Percentiles rank a stretch among this genome's conserved stretches.
phyloP scores from a whole-genome alignment of 208 protist species.

The Leishmania arabica region DNA sequence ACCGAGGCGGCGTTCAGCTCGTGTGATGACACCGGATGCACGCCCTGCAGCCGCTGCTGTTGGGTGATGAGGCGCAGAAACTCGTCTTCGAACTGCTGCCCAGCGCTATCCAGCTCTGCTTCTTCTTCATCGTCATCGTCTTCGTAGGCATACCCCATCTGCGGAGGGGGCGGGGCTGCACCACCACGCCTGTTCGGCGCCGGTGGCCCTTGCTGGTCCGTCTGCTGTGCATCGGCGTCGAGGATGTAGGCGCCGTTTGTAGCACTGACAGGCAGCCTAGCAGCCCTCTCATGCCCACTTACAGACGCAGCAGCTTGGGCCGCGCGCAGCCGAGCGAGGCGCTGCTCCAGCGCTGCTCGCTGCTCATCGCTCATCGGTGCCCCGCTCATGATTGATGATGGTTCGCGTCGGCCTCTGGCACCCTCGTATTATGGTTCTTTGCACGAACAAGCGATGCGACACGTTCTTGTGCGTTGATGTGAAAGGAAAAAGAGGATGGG shows the following conservation, averaged over 20 bases:
- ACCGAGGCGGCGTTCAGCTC: constrained; percentile 32
- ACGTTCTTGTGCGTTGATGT: neutral
- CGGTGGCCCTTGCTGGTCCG: neutral
- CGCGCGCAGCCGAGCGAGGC: constrained; percentile 42
- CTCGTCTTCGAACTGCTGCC: constrained; percentile 35
- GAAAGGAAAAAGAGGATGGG: neutral
- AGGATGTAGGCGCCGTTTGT: neutral
- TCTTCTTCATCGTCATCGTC: constrained; percentile 35
- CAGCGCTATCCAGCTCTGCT: constrained; percentile 18
- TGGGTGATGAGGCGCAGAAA: constrained; percentile 21
- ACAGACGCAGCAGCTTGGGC: constrained; percentile 17
- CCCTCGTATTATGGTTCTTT: neutral
- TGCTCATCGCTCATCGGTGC: constrained; percentile 52
- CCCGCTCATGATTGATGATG: constrained; percentile 20
- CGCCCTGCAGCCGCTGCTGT: constrained; percentile 21
- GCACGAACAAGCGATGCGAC: neutral
- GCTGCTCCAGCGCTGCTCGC: constrained; percentile 51
- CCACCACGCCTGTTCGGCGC: neutral
- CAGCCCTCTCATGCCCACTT: neutral
- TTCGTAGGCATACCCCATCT: constrained; percentile 33
- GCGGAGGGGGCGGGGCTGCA: neutral
- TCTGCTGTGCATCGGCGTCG: neutral
- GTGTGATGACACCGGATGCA: constrained; percentile 13
- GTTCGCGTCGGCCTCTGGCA: neutral
- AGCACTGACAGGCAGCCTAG: neutral